Conservation (phyloP, 2,329 filamentous ascomycete species). For the Daldinia sp. region DNA sequence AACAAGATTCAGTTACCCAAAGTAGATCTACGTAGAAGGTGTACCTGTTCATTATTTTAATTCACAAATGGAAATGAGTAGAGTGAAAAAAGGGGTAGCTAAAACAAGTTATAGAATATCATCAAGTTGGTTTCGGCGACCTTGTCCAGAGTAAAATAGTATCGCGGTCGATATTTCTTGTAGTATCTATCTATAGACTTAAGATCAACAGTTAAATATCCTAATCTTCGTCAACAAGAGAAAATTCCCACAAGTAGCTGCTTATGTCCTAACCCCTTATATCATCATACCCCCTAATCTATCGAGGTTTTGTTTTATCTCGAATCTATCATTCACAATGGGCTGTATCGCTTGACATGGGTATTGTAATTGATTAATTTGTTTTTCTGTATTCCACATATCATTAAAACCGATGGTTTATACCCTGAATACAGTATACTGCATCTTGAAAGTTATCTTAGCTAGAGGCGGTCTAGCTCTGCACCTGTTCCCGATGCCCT, state of each 20-base stretch:
- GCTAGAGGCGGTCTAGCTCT: neutral
- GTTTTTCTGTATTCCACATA: conserved; percentile 10
- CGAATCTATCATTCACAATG: neutral
- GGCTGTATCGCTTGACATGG: neutral
- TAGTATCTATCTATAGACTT: no score
- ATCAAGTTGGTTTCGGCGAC: neutral
- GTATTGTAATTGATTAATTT: conserved; percentile 6
- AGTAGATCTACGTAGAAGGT: no score
- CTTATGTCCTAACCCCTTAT: no score
- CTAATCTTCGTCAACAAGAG: no score
- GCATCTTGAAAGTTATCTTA: conserved; percentile 5
- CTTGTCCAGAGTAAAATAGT: no score
- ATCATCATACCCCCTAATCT: neutral
- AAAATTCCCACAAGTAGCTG: no score
- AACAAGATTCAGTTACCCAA: no score
- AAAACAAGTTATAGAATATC: neutral
- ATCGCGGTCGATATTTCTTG: no score
- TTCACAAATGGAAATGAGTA: neutral
- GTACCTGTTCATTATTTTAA: neutral
- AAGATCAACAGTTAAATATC: no score
- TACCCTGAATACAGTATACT: conserved; percentile 28
- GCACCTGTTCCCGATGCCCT: neutral
- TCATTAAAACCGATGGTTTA: conserved; percentile 24
- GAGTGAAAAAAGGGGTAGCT: neutral
- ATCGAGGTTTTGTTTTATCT: neutral